These are phyloP conservation scores for Verticillium albo-atrum DNA, from an alignment of 2,329 filamentous ascomycete species.

Conservation along the genomic window DNA sequence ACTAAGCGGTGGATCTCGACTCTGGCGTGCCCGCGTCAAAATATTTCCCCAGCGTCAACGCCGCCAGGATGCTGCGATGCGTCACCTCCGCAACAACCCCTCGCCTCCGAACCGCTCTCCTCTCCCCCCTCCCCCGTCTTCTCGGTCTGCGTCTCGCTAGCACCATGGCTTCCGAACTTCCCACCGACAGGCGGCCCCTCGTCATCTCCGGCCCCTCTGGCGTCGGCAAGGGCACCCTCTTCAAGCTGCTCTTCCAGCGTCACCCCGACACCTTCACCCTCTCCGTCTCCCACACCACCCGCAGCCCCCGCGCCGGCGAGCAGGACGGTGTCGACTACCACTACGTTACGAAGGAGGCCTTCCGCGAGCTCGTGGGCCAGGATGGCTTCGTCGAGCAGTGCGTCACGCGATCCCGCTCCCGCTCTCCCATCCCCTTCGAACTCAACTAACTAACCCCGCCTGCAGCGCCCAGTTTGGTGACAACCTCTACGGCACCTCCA, in stretches of 20 bases:
- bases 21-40: neutral
- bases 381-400: slow-evolving; percentile 73
- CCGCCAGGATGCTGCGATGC: neutral
- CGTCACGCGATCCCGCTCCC: neutral
- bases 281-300: slow-evolving; percentile 73
- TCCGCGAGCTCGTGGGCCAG: slow-evolving; percentile 61
- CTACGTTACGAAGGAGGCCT: slow-evolving; percentile 64
- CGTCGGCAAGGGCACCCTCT: slow-evolving; percentile 77
- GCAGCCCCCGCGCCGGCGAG: slow-evolving; percentile 70
- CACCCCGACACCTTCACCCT: slow-evolving; percentile 49
- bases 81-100: neutral
- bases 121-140: neutral
- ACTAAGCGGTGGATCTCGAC: neutral
- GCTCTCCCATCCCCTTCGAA: neutral
- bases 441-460: neutral
- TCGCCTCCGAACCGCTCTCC: neutral
- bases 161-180: slow-evolving; percentile 17
- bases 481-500: slow-evolving; percentile 83
- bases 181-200: slow-evolving; percentile 57
- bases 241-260: slow-evolving; percentile 61
- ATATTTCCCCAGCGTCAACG: neutral
- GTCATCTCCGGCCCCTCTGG: slow-evolving; percentile 78
- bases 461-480: slow-evolving; percentile 71
- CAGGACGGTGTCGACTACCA: slow-evolving; percentile 75
- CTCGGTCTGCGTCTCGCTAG: slow-evolving; percentile 9